Percentiles rank a stretch among this genome's conserved stretches.
phyloP scores from a whole-genome alignment of 2,329 filamentous ascomycete genomes.

The Botrytis hyacinthi region DNA sequence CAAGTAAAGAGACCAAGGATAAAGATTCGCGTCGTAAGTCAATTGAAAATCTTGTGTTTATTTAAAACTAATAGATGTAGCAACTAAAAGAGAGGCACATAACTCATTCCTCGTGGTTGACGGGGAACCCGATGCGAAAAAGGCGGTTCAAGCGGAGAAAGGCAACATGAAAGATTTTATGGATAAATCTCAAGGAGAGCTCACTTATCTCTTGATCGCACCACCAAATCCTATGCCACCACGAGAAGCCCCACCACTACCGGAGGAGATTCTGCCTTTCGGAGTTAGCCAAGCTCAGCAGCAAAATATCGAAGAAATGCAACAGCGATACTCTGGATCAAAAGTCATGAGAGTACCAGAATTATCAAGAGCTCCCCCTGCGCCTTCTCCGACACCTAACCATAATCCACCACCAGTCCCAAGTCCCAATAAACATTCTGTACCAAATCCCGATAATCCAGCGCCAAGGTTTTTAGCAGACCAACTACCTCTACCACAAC shows the following conservation, averaged over 20 bases:
- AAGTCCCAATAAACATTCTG: slow-evolving; percentile 40
- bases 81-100: slow-evolving; percentile 28
- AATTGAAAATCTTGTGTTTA: slow-evolving; percentile 17
- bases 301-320: slow-evolving; percentile 37
- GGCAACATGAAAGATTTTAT: slow-evolving; percentile 58
- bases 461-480: slow-evolving; percentile 55
- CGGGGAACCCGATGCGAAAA: slow-evolving; percentile 45
- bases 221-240: slow-evolving; percentile 64
- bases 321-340: slow-evolving; percentile 44
- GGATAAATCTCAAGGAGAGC: slow-evolving; percentile 63
- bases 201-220: slow-evolving; percentile 66
- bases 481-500: slow-evolving; percentile 44
- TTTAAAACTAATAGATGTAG: slow-evolving; percentile 4
- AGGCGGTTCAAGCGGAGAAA: slow-evolving; percentile 44
- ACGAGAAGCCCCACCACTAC: slow-evolving; percentile 59
- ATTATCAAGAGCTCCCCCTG: slow-evolving; percentile 44
- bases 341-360: slow-evolving; percentile 58
- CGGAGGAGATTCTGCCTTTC: slow-evolving; percentile 55
- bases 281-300: slow-evolving; percentile 44
- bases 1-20: slow-evolving; percentile 50
- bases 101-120: slow-evolving; percentile 46
- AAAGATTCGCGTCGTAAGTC: slow-evolving; percentile 57
- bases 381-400: slow-evolving; percentile 49
- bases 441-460: slow-evolving; percentile 44
- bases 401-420: slow-evolving; percentile 58